Evolutionary conservation across 2,329 filamentous ascomycete species (phyloP).

Genomic region (Trichophyton schoenleinii): DNA sequence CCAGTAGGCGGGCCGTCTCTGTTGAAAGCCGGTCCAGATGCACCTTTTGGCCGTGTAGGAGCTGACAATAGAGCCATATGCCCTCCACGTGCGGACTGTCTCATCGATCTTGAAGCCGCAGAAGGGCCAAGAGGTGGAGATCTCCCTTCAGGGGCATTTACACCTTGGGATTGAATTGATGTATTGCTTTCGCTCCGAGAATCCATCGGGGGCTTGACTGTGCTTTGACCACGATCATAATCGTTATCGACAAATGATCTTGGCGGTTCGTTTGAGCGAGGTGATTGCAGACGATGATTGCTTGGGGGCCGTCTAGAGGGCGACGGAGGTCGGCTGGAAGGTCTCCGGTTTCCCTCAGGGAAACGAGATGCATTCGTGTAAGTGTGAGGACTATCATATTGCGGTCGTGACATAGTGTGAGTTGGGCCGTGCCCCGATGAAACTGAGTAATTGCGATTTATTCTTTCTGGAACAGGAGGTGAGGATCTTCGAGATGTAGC

Average conservation of each 20-base stretch:
- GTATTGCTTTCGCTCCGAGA: background rate
- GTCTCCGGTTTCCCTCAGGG: background rate
- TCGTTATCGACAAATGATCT: constrained; percentile 12
- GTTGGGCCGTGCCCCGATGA: constrained; percentile 21
- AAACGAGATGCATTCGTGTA: constrained; percentile 12
- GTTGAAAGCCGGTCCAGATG: constrained; percentile 19
- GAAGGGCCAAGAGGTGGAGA: constrained; percentile 30
- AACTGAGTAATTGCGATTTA: constrained; percentile 17
- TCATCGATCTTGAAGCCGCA: constrained; percentile 22
- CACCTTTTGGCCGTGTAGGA: constrained; percentile 37
- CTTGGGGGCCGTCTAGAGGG: constrained; percentile 8
- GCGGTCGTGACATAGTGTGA: constrained; percentile 16
- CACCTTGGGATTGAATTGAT: constrained; percentile 21
- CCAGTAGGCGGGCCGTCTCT: constrained; percentile 10
- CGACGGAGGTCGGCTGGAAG: constrained; percentile 5
- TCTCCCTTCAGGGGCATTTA: constrained; percentile 14
- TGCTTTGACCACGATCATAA: constrained; percentile 1
- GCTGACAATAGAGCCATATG: constrained; percentile 33
- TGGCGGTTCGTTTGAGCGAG: constrained; percentile 11
- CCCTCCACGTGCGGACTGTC: constrained; percentile 26
- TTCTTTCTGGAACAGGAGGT: constrained; percentile 33
- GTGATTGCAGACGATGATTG: constrained; percentile 5
- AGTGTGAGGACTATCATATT: constrained; percentile 14
- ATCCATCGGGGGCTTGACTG: background rate
- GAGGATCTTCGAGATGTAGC: constrained; percentile 50